Evolutionary conservation across 257 asterid species (phyloP).

Genomic region (Nicotiana paniculata): DNA sequence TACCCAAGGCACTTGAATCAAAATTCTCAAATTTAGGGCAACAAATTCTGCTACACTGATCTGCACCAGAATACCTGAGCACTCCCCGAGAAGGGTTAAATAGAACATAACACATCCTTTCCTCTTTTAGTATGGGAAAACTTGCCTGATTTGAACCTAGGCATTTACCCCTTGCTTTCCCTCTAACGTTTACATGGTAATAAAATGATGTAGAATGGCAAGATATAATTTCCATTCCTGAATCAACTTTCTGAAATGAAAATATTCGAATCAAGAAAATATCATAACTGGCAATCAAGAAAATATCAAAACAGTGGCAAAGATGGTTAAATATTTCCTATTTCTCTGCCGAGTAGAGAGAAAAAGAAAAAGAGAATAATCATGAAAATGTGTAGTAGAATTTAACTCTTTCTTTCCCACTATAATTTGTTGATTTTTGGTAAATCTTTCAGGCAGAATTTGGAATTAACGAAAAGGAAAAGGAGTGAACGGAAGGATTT

Average conservation of each 20-base stretch:
- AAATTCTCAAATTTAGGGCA: conserved; percentile 23
- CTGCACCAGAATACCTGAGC: conserved; percentile 20
- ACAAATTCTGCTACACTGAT: conserved; percentile 19
- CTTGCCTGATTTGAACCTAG: conserved; percentile 17
- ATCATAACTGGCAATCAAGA: not conserved
- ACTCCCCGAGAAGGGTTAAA: conserved; percentile 11
- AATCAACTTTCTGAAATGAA: conserved; percentile 33
- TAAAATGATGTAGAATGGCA: conserved; percentile 36
- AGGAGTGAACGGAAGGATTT: not conserved
- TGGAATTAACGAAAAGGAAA: not conserved
- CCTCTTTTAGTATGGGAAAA: conserved; percentile 23
- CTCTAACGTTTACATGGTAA: conserved; percentile 24
- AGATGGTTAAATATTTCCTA: not conserved
- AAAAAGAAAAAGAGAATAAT: not conserved
- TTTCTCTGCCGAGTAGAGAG: not conserved
- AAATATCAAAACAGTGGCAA: conserved; percentile 21
- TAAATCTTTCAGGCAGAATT: not conserved
- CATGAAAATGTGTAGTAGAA: not conserved
- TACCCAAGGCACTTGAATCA: conserved; percentile 33
- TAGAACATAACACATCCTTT: conserved; percentile 11
- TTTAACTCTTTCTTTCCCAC: too few species aligned
- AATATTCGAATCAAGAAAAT: not conserved
- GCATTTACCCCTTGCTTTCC: conserved; percentile 12
- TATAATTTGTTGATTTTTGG: not conserved
- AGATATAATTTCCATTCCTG: conserved; percentile 51